A percentile compares a stretch with the other conserved stretches of the same genome.
phyloP scores from a whole-genome alignment of 352 stramenopile genomes.

The Globisporangium cederbergense region DNA sequence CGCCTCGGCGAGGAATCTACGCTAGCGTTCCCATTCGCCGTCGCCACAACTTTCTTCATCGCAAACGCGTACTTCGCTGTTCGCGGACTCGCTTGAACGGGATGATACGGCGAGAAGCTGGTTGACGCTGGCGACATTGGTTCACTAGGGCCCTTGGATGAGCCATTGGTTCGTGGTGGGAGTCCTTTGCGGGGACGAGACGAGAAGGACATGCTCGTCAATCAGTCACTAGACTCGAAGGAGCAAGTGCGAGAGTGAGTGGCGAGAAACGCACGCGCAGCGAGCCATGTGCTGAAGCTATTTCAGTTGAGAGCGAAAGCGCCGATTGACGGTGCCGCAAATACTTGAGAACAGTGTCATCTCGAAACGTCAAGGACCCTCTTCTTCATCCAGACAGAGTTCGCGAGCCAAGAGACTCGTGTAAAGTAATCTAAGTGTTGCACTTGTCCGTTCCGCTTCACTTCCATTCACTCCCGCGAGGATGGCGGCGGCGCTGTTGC shows the following conservation, averaged over 20 bases:
- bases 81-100: slow-evolving; percentile 25
- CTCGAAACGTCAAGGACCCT: slow-evolving; percentile 8
- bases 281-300: not conserved
- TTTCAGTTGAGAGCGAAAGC: slow-evolving; percentile 1
- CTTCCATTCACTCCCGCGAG: not conserved
- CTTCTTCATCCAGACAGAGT: not conserved
- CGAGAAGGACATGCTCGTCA: slow-evolving; percentile 5
- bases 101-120: not conserved
- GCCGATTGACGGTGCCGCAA: not conserved
- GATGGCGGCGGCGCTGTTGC: slow-evolving; percentile 58
- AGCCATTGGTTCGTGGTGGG: slow-evolving; percentile 8
- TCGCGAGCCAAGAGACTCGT: not conserved
- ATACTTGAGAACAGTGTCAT: not conserved
- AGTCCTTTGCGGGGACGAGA: not conserved
- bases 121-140: not conserved
- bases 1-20: slow-evolving; percentile 22
- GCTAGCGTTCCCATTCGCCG: not conserved
- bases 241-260: not conserved
- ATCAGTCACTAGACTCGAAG: not conserved
- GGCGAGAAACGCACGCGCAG: not conserved
- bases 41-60: slow-evolving; percentile 6
- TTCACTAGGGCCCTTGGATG: not conserved
- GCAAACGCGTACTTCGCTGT: slow-evolving; percentile 18
- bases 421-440: not conserved
- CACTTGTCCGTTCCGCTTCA: too few species aligned